Evolutionary conservation across 805 yeast species (phyloP).

Genomic region (Ogataea naganishii): DNA sequence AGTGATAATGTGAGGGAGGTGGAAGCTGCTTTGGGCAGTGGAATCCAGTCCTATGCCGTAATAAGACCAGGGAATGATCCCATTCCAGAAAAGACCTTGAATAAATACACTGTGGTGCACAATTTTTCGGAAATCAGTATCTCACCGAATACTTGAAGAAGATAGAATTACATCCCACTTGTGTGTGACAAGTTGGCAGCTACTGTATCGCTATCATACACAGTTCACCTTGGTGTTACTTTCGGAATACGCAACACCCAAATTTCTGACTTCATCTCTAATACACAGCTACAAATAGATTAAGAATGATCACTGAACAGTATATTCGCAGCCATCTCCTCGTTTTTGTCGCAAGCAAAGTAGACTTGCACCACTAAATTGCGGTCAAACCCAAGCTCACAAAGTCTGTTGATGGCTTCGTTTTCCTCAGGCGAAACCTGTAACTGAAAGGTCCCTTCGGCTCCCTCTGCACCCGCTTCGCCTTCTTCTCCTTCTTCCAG

Average conservation of each 20-base stretch:
- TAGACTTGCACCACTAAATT: slow-evolving; percentile 84
- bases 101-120: slow-evolving; percentile 16
- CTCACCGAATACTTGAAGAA: too few species aligned
- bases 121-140: too few species aligned
- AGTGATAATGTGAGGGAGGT: slow-evolving; percentile 80
- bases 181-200: too few species aligned
- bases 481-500: slow-evolving; percentile 27
- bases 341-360: slow-evolving; percentile 97
- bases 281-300: too few species aligned
- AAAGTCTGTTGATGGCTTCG: slow-evolving; percentile 80
- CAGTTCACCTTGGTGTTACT: too few species aligned
- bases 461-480: slow-evolving; percentile 30
- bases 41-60: slow-evolving; percentile 50
- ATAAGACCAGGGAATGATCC: slow-evolving; percentile 70
- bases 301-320: slow-evolving; percentile 55
- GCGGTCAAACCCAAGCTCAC: slow-evolving; percentile 90
- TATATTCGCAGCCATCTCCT: slow-evolving; percentile 91
- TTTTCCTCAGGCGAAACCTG: slow-evolving; percentile 74
- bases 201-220: too few species aligned
- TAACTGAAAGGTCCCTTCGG: slow-evolving; percentile 37
- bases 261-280: too few species aligned
- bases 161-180: too few species aligned
- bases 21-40: slow-evolving; percentile 62
- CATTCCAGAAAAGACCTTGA: slow-evolving; percentile 27
- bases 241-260: not conserved